Percentiles rank a stretch among this genome's conserved stretches.
These are phyloP conservation scores for Sequoia sempervirens DNA, from an alignment of 75 land plant species.

Conservation along the genomic window DNA sequence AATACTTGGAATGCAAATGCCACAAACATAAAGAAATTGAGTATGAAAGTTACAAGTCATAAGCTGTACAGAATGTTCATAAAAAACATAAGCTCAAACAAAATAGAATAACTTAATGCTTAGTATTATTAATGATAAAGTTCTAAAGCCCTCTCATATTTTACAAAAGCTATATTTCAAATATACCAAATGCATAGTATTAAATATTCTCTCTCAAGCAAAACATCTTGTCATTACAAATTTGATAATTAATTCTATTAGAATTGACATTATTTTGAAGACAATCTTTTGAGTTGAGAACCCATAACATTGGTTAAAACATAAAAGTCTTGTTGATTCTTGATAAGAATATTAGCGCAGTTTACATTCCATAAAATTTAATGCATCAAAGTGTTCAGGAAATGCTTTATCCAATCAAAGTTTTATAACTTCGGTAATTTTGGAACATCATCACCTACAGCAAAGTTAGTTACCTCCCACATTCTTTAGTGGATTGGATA, in stretches of 20 bases:
- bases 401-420: background rate
- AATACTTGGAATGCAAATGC: background rate
- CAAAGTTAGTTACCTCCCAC: background rate
- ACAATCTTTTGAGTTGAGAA: background rate
- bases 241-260: background rate
- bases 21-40: background rate
- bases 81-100: background rate
- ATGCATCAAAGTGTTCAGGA: background rate
- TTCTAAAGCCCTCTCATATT: background rate
- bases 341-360: background rate
- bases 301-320: background rate
- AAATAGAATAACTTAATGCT: background rate
- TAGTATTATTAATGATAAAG: background rate
- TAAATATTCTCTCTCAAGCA: background rate
- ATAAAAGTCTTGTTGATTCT: background rate
- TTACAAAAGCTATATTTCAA: background rate
- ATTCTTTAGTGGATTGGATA: background rate
- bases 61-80: background rate
- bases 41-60: background rate
- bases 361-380: background rate
- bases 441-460: background rate
- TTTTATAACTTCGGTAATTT: background rate
- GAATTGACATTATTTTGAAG: conserved; percentile 3
- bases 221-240: background rate
- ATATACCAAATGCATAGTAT: background rate